These are phyloP conservation scores for Sugiyamaella sp. DNA, from an alignment of 1,139 yeast species.

Conservation along the genomic window DNA sequence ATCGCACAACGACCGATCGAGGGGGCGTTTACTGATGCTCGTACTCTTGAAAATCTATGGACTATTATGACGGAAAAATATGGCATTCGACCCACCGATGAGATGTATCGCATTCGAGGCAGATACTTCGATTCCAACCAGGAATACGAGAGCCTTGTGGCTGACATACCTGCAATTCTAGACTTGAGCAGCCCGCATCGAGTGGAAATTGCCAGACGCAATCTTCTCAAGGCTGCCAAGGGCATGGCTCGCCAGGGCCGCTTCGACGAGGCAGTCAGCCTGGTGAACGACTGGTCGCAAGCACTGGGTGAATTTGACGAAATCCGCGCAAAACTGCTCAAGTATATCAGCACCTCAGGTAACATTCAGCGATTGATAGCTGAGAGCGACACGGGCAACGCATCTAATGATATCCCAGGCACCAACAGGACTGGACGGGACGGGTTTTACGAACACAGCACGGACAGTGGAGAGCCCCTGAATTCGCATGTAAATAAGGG, in stretches of 20 bases:
- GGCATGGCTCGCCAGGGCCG: conserved; percentile 26
- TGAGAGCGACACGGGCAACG: not conserved
- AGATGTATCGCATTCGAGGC: conserved; percentile 30
- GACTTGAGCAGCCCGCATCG: conserved; percentile 16
- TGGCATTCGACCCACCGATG: conserved; percentile 28
- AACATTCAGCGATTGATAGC: conserved; percentile 9
- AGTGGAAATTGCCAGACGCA: conserved; percentile 20
- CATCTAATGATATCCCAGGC: not conserved
- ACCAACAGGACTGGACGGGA: not conserved
- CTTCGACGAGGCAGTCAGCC: conserved; percentile 30
- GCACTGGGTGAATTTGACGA: conserved; percentile 24
- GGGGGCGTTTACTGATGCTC: conserved; percentile 31
- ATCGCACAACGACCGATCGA: conserved; percentile 32
- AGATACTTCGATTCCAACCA: conserved; percentile 19
- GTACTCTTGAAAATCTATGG: conserved; percentile 38
- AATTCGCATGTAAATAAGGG: not conserved
- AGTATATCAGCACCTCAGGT: conserved; percentile 23
- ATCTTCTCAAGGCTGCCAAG: conserved; percentile 23
- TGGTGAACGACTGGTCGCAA: conserved; percentile 29
- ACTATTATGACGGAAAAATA: conserved; percentile 22
- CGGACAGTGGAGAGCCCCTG: not conserved
- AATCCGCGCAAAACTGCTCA: conserved; percentile 23
- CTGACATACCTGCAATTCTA: conserved; percentile 16
- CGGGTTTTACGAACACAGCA: not conserved
- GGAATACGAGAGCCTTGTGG: conserved; percentile 16